Evolutionary conservation across 306 rosid species (phyloP), one percentile per base, ranked within the genome.

Genomic region (Aeschynomene evenia): DNA sequence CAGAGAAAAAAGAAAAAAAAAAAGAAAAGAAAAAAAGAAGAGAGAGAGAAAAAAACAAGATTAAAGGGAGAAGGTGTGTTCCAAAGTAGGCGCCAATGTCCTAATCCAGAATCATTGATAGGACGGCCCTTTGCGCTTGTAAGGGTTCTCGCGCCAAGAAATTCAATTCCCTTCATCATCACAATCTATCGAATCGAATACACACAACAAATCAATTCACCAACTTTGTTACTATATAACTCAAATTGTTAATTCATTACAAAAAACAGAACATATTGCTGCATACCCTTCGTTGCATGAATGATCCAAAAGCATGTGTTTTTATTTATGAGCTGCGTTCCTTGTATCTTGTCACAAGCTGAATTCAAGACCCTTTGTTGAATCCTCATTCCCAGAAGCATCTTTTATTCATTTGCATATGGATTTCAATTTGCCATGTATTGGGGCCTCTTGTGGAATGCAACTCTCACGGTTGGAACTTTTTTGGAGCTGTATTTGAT

Each of bases 311-410:
- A 65, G 28, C 79, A 46, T 21, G 33, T 49, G 37, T 65, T 31
- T 65, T 45, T 28, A 3, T 28, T 2, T 1, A 0, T 26, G 18
- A 68, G 80, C 76, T 77, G 66, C 62, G 63, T 82, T 72, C 58
- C 58, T 15, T 70, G 83, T 90, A 88, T 90, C 83, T 80, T 84
- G 75, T 81, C 86, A 61, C 76, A 42, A 70, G 56, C 67, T 18
- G 21, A 43, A 31, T 22, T 62, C 34, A 33, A 29, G 8, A 6
- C 62, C 37, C 43, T 26, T 54, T 51, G 49, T 37, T 23, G 24
- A 67, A 64, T 45, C 21, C 3, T 19, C 16, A 50, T 57, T 68
- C 49, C 70, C 12, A 23, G 28, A 57, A 48, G 55, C 70, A 77
- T 79, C 59, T 62, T 33, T 3, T 70, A 15, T 70, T 53, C 60